Base-by-base conservation (phyloP, 768 basidiomycete genomes). In the Trametes villosa region DNA sequence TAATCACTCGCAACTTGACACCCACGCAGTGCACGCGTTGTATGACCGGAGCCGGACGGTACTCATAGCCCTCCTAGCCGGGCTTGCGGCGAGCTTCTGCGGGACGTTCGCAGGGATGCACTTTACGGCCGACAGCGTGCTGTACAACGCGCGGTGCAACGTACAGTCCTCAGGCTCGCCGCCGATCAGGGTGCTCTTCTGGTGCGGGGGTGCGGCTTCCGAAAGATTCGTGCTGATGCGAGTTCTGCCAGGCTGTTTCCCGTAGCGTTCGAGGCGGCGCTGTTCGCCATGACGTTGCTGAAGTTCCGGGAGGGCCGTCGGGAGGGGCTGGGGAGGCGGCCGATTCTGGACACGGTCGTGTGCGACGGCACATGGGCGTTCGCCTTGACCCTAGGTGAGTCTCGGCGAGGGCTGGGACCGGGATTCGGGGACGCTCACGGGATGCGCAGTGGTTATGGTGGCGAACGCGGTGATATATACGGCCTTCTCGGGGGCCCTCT, bases 401-500 rank as follows among this genome's bases (percentile, higher is more conserved):
- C 9, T 8, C n/a, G 4, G 31, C 20, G 18, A 33, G 1, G 20
- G 7, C 24, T 40, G 4, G 9, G 24, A 18, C 17, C 30, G 44
- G n/a, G 12, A 34, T n/a, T 8, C 4, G 26, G 18, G 22, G 6
- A 31, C 12, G 9, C 27, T 45, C 33, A 34, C 33, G 11, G 3
- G 18, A 9, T 3, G 2, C 4, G 4, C 27, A 65, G 65, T 49
- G 24, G 48, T 64, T 5, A 50, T 67, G 59, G 46, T 60, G 3
- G n/a, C 65, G 22, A 68, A 68, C 33, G 56, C 54, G 13, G 40
- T 62, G 11, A 48, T 64, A 47, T 61, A 64, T 26, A 47, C 58
- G 12, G 40, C 56, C 15, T 46, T 56, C 49, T 34, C 58, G 20
- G 53, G 50, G 12, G 34, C 48, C 9, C 36, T 60, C 9, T 48